Evolutionary conservation across 2,329 filamentous ascomycete species (phyloP), one percentile per base, ranked within the genome.

Genomic region (Cladophialophora chaetospira): DNA sequence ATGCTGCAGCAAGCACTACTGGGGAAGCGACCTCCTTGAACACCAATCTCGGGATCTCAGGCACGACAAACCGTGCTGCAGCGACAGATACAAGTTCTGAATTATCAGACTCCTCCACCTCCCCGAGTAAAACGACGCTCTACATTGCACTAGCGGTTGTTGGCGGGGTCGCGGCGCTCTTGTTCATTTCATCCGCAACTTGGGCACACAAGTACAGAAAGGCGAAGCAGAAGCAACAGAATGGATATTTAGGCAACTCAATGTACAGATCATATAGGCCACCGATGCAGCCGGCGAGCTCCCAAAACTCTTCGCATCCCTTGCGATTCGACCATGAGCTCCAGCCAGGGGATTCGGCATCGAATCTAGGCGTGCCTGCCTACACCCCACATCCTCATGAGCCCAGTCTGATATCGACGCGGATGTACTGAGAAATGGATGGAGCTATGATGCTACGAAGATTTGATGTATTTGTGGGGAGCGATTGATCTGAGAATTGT

Each of bases 321-420:
- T 40, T 38, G 13, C 45, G 28, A 9, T 21, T 13, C 15, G 17
- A 51, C 15, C 17, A 51, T 35, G 49, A 53, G 11, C 25, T 53
- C 11, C 44, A 44, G 15, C 49, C 49, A 5, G 19, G 35, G n/a
- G 49, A 53, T 8, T 53, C 49, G 10, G 40, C 29, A 3, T 53
- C 49, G 15, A 44, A 29, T 13, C 21, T 53, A 15, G 26, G 29
- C 26, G 26, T 44, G 26, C 23, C 26, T 48, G 26, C 26, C 23
- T 6, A 36, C 36, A 0, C 19, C 47, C 49, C 36, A 19, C 49
- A 43, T 10, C 36, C 36, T 15, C 2, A 44, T 15, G 49, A 43
- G 28, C 49, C 49, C n/a, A 53, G 49, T 23, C 28, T 53, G 9
- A 28, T 53, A 3, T 53, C 49, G 15, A 53, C 49, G 17, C 23